Conservation (phyloP, 2,329 filamentous ascomycete species). For the Penicillium vulpinum region DNA sequence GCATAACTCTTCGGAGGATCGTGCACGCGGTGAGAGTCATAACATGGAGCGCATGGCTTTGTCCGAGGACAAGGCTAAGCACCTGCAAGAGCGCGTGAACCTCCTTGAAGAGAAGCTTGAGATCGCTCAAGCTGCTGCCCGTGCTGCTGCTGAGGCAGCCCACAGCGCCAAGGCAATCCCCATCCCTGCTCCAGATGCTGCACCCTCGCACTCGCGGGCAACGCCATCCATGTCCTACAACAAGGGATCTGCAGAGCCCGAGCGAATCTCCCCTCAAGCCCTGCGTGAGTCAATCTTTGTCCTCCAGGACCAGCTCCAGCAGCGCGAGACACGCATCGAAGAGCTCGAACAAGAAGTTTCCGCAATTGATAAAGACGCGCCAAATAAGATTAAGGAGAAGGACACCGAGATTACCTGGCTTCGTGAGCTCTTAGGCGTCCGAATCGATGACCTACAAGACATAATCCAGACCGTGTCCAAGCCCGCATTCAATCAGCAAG, state of each 20-base stretch:
- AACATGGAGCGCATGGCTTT: slow-evolving; percentile 78
- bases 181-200: slow-evolving; percentile 29
- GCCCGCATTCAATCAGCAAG: slow-evolving; percentile 72
- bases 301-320: slow-evolving; percentile 92
- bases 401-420: slow-evolving; percentile 95
- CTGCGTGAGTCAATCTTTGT: slow-evolving; percentile 95
- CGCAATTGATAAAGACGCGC: slow-evolving; percentile 72
- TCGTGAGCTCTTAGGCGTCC: slow-evolving; percentile 85
- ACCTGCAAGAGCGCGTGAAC: slow-evolving; percentile 79
- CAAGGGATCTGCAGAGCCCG: slow-evolving; percentile 58
- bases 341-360: slow-evolving; percentile 72
- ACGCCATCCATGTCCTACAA: slow-evolving; percentile 51
- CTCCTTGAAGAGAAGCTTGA: slow-evolving; percentile 90
- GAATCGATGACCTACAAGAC: slow-evolving; percentile 88
- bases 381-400: slow-evolving; percentile 80
- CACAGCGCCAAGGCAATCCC: slow-evolving; percentile 55
- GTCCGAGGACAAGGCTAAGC: slow-evolving; percentile 78
- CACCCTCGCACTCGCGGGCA: slow-evolving; percentile 42
- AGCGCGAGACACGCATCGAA: slow-evolving; percentile 87
- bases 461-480: slow-evolving; percentile 78
- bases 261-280: slow-evolving; percentile 91
- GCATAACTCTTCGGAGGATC: slow-evolving; percentile 75
- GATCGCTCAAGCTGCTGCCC: slow-evolving; percentile 82
- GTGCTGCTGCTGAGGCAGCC: slow-evolving; percentile 76
- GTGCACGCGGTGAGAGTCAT: slow-evolving; percentile 74